Conservation (phyloP, 345 rosid species). For the Citrus glauca region DNA sequence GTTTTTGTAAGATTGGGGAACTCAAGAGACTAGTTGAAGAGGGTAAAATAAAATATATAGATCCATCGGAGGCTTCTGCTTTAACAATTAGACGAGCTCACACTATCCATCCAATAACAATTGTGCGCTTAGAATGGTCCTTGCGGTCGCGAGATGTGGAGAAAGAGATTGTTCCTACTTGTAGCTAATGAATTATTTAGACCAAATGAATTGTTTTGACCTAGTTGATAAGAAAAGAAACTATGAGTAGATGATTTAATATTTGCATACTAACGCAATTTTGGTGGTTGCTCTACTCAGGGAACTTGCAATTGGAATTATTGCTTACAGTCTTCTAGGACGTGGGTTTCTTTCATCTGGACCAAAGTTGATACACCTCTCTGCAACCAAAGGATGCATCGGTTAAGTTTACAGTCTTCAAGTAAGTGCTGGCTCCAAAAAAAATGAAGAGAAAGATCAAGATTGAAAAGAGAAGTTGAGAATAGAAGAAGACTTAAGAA, state of each 20-base stretch:
- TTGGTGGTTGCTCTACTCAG: constrained; percentile 20
- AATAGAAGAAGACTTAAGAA: too few species aligned
- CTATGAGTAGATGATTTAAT: background rate
- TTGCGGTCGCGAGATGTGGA: constrained; percentile 77
- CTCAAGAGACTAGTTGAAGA: constrained; percentile 68
- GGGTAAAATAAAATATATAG: constrained; percentile 67
- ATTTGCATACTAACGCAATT: background rate
- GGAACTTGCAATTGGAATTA: constrained; percentile 74
- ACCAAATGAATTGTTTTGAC: background rate
- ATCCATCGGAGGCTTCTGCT: constrained; percentile 72
- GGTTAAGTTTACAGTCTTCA: too few species aligned
- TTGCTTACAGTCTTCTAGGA: constrained; percentile 63
- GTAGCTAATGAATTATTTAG: constrained; percentile 31
- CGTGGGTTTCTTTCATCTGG: constrained; percentile 62
- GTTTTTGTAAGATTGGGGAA: constrained; percentile 38
- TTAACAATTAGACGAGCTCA: constrained; percentile 74
- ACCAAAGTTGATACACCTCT: constrained; percentile 17
- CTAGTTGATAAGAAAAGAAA: background rate
- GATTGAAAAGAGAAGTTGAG: too few species aligned
- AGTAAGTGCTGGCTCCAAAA: too few species aligned
- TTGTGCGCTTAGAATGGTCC: constrained; percentile 71
- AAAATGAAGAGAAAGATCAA: too few species aligned
- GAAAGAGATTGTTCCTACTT: constrained; percentile 41
- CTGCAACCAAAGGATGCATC: too few species aligned
- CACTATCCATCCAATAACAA: constrained; percentile 66